Conservation (phyloP, 257 asterid genomes). For the Capsicum rhomboideum region DNA sequence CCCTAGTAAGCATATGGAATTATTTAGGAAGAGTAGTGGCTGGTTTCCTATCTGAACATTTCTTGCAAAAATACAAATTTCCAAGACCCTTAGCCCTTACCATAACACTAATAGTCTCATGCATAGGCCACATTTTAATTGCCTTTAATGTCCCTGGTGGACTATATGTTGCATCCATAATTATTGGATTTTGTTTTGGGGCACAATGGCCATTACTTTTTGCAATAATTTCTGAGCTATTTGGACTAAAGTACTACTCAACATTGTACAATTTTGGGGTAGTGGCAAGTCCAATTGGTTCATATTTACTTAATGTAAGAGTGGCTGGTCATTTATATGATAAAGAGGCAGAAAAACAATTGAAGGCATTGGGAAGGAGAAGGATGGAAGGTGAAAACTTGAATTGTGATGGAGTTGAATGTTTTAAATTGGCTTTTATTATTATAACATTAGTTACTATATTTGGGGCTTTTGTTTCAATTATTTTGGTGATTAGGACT, state of each 20-base stretch:
- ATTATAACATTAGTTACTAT: conserved; percentile 54
- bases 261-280: conserved; percentile 69
- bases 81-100: conserved; percentile 63
- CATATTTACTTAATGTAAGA: conserved; percentile 47
- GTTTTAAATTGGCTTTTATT: conserved; percentile 54
- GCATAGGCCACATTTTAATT: conserved; percentile 57
- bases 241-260: conserved; percentile 74
- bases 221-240: conserved; percentile 72
- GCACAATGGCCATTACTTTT: conserved; percentile 83
- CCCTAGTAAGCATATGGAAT: conserved; percentile 83
- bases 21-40: conserved; percentile 63
- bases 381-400: conserved; percentile 41
- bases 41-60: conserved; percentile 55
- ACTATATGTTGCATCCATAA: conserved; percentile 59
- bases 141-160: conserved; percentile 57
- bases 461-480: conserved; percentile 54
- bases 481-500: conserved; percentile 52
- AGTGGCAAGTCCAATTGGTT: conserved; percentile 76
- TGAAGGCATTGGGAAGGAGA: conserved; percentile 17
- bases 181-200: conserved; percentile 79
- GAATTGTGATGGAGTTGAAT: conserved; percentile 50
- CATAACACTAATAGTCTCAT: conserved; percentile 28
- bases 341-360: conserved; percentile 54
- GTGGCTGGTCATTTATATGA: conserved; percentile 63
- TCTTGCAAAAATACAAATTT: conserved; percentile 43